Conservation (phyloP, 2,329 filamentous ascomycete genomes). For the Onygenales sp. region DNA sequence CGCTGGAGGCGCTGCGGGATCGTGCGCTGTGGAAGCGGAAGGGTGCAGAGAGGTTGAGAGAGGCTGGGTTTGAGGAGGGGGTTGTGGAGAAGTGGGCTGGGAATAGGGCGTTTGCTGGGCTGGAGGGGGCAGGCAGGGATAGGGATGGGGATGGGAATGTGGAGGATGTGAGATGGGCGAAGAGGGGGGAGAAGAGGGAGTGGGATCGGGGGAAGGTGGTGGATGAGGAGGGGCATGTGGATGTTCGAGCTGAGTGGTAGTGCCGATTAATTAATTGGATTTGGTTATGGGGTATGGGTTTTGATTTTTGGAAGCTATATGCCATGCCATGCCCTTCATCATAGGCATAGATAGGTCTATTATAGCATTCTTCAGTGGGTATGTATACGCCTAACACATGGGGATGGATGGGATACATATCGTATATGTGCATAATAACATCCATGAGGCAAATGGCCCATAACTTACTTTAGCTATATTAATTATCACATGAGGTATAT, state of each 20-base stretch:
- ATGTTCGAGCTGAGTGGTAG: constrained; percentile 41
- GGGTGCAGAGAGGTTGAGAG: constrained; percentile 65
- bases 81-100: constrained; percentile 65
- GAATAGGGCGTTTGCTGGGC: constrained; percentile 46
- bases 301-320: neutral
- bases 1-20: constrained; percentile 68
- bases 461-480: too few relatives aligned
- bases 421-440: too few relatives aligned
- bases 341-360: too few relatives aligned
- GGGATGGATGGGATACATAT: too few relatives aligned
- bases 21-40: constrained; percentile 67
- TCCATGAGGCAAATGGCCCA: too few relatives aligned
- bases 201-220: constrained; percentile 59
- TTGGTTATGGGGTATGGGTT: neutral
- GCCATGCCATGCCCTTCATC: too few relatives aligned
- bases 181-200: constrained; percentile 56
- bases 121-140: constrained; percentile 9
- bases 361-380: too few relatives aligned
- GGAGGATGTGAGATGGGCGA: constrained; percentile 63
- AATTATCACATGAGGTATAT: too few relatives aligned
- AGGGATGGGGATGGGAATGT: constrained; percentile 46
- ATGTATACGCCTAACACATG: too few relatives aligned
- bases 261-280: neutral
- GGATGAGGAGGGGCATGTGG: constrained; percentile 45
- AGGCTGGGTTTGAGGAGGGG: constrained; percentile 68